Evolutionary conservation across 345 rosid genomes (phyloP).

Genomic region (Conringia planisiliqua): DNA sequence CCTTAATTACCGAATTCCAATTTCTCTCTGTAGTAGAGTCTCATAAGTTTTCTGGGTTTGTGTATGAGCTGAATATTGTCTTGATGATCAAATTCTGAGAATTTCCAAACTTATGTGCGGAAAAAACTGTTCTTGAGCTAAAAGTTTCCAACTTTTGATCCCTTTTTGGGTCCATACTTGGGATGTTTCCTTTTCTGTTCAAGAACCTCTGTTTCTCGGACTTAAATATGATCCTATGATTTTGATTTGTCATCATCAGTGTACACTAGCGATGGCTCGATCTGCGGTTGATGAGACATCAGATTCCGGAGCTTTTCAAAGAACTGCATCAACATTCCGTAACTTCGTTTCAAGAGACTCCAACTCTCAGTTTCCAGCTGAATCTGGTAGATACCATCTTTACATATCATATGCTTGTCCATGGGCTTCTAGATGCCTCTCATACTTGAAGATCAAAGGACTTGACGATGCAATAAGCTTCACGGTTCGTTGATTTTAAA

Average conservation of each 20-base stretch:
- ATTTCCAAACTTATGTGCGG: background rate
- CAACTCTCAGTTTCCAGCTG: conserved; percentile 68
- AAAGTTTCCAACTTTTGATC: conserved; percentile 20
- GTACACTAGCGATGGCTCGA: conserved; percentile 55
- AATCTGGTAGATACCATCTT: conserved; percentile 88
- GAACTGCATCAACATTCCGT: conserved; percentile 84
- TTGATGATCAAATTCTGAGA: background rate
- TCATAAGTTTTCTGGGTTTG: background rate
- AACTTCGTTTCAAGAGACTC: conserved; percentile 60
- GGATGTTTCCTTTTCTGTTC: background rate
- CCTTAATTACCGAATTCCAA: background rate
- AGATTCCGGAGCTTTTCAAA: conserved; percentile 62
- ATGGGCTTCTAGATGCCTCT: conserved; percentile 88
- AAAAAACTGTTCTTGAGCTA: background rate
- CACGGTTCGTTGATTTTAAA: conserved; percentile 49
- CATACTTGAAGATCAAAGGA: conserved; percentile 81
- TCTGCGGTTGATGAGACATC: conserved; percentile 78
- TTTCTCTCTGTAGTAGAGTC: background rate
- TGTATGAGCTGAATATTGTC: background rate
- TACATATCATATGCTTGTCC: conserved; percentile 95
- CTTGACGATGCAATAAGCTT: conserved; percentile 72
- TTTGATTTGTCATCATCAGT: conserved; percentile 30
- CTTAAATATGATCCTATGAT: background rate
- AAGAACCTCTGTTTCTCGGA: background rate
- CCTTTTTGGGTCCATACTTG: background rate